A percentile compares a stretch with the other conserved stretches of the same genome.
Evolutionary conservation across 306 rosid genomes (phyloP).

Genomic region (Trifolium pratense): DNA sequence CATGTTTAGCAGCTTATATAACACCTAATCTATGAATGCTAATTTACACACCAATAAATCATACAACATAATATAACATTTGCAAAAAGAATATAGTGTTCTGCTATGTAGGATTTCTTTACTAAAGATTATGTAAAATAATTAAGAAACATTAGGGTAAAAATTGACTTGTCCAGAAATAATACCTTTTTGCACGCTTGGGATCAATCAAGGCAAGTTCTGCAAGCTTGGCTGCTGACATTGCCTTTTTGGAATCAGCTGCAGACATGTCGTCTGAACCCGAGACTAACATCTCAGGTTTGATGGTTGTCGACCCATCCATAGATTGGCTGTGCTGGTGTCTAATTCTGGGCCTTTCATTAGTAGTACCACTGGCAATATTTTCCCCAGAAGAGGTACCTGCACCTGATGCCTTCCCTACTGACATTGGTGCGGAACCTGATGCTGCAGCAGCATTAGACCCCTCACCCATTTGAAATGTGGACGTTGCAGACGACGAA

Average conservation of each 20-base stretch:
- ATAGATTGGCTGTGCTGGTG: slow-evolving; percentile 98
- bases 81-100: not conserved
- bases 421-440: slow-evolving; percentile 32
- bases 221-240: slow-evolving; percentile 89
- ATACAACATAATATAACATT: not conserved
- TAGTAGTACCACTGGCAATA: slow-evolving; percentile 44
- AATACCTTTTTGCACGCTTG: slow-evolving; percentile 93
- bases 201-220: slow-evolving; percentile 94
- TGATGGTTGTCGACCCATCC: slow-evolving; percentile 90
- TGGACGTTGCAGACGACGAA: slow-evolving; percentile 76
- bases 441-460: slow-evolving; percentile 49
- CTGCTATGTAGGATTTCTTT: not conserved
- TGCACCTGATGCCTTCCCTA: slow-evolving; percentile 43
- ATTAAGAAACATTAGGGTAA: slow-evolving; percentile 6
- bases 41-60: slow-evolving; percentile 13
- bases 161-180: slow-evolving; percentile 15
- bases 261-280: slow-evolving; percentile 74
- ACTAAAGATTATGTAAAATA: not conserved
- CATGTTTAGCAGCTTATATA: not conserved
- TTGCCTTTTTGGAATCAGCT: slow-evolving; percentile 77
- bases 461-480: slow-evolving; percentile 70
- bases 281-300: slow-evolving; percentile 78
- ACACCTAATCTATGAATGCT: slow-evolving; percentile 8
- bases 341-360: slow-evolving; percentile 83
- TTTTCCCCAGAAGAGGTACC: slow-evolving; percentile 55